Base-by-base conservation (phyloP, 2,329 filamentous ascomycete species). In the Atkinsonella texensis region DNA sequence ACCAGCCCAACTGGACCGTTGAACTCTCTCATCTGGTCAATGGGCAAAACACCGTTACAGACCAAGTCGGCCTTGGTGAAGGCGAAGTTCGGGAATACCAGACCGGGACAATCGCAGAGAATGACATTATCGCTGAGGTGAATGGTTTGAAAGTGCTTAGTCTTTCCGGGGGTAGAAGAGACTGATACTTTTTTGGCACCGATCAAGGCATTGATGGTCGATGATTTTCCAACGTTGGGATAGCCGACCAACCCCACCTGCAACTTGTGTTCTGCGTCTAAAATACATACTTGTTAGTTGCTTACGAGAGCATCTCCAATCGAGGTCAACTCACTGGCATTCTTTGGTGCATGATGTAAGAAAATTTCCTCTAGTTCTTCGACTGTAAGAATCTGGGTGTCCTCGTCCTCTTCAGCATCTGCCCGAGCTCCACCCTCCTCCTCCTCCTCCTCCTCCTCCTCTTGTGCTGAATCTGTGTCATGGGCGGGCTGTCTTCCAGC, bases 81-180 rank as follows among this genome's bases (percentile, higher is more conserved):
- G 52, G 93, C 91, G 61, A 97, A 98, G 70, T 97, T 97, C 61
- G 93, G 90, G 68, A 98, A 97, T 1, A 98, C 94, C 18, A 98
- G 83, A 84, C 93, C 93, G 10, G 93, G 93, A 64, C 93, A 98
- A 82, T 98, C 93, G 69, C 93, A 97, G 7, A 98, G 80, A 46
- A 97, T 79, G 56, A 98, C 89, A 53, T 83, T 81, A 1, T 93
- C 86, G 53, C 87, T 93, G 33, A 98, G 80, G 65, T 96, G 90
- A 53, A 98, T 93, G 1, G 93, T 98, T 69, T 98, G 93, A 73
- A 98, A 98, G 63, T 98, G 93, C 74, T 98, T 98, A 13, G 93
- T 98, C 73, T 98, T 98, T 66, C 93, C 93, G 4, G 93, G 93
- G 1, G 93, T 98, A 13, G 91, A 85, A 15, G 93, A 98, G 40